phyloP scores from a whole-genome alignment of 176 grass and related monocot species.

The Panicum miliaceum region DNA sequence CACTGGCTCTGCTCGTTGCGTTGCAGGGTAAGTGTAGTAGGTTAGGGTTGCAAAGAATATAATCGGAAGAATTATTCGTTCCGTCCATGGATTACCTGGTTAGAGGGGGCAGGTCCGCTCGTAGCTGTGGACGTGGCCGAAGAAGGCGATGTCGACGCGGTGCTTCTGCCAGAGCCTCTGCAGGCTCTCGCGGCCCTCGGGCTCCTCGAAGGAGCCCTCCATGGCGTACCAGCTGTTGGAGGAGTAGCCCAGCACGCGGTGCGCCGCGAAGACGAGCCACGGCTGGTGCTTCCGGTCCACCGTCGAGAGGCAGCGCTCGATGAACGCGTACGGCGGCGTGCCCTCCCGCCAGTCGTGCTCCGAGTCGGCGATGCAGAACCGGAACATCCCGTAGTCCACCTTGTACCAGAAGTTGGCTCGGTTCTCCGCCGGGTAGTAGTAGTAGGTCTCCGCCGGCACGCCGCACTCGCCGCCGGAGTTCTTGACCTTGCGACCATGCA shows the following conservation, averaged over 20 bases:
- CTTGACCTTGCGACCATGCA: conserved; percentile 82
- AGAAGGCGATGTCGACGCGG: conserved; percentile 80
- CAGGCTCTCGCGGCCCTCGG: conserved; percentile 79
- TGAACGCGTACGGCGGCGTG: conserved; percentile 68
- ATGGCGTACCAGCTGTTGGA: conserved; percentile 54
- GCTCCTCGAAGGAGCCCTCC: conserved; percentile 79
- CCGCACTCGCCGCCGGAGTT: conserved; percentile 95
- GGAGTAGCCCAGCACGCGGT: conserved; percentile 88
- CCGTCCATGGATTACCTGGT: conserved; percentile 39
- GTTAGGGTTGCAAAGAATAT: no score
- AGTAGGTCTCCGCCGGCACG: conserved; percentile 74
- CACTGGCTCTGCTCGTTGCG: no score
- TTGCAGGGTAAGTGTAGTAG: no score
- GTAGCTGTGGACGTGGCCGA: conserved; percentile 90
- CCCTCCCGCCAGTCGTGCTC: conserved; percentile 92
- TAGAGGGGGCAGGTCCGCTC: conserved; percentile 85
- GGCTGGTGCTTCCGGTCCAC: conserved; percentile 92
- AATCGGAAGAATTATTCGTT: no score
- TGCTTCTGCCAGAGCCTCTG: conserved; percentile 83
- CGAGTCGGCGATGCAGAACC: conserved; percentile 81
- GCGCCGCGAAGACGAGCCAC: conserved; percentile 79
- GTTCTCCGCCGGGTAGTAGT: conserved; percentile 85
- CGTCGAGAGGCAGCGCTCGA: conserved; percentile 76
- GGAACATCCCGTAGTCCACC: conserved; percentile 90
- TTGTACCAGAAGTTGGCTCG: conserved; percentile 86